phyloP scores from a whole-genome alignment of 1,139 yeast genomes.

The Blastobotrys petasosporus region DNA sequence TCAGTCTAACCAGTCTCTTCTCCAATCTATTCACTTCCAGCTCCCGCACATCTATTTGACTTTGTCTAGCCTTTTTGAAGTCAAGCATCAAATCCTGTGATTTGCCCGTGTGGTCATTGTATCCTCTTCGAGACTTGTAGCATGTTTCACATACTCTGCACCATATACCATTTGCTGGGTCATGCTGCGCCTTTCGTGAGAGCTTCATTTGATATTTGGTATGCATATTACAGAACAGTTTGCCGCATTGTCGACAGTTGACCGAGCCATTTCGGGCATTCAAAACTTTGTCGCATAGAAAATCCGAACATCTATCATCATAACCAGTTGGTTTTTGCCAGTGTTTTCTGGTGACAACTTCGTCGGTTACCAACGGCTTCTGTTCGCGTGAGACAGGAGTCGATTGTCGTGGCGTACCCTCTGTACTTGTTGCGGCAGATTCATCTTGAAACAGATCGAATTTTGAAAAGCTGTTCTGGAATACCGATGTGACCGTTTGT shows the following conservation, averaged over 20 bases:
- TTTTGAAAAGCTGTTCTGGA: constrained; percentile 30
- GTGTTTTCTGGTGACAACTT: constrained; percentile 47
- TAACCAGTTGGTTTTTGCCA: constrained; percentile 50
- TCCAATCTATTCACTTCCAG: constrained; percentile 55
- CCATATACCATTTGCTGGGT: constrained; percentile 55
- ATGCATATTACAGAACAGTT: constrained; percentile 61
- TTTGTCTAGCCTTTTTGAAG: constrained; percentile 42
- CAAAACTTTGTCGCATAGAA: constrained; percentile 29
- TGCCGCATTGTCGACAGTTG: constrained; percentile 54
- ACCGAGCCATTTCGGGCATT: constrained; percentile 29
- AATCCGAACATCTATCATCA: constrained; percentile 30
- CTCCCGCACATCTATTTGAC: constrained; percentile 36
- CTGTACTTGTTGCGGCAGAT: constrained; percentile 6
- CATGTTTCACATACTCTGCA: constrained; percentile 64
- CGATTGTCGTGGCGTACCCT: constrained; percentile 6
- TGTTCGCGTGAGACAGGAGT: constrained; percentile 17
- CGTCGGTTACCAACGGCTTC: constrained; percentile 20
- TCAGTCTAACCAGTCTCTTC: constrained; percentile 52
- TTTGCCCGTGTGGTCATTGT: constrained; percentile 39
- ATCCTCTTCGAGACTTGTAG: constrained; percentile 51
- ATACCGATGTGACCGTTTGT: constrained; percentile 26
- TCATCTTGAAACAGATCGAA: constrained; percentile 31
- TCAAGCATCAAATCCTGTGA: constrained; percentile 41
- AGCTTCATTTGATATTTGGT: constrained; percentile 47
- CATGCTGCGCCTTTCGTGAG: constrained; percentile 42